A percentile compares a stretch with the other conserved stretches of the same genome.
Conservation (phyloP, 2,329 filamentous ascomycete species). For the Penicillium digitatum region DNA sequence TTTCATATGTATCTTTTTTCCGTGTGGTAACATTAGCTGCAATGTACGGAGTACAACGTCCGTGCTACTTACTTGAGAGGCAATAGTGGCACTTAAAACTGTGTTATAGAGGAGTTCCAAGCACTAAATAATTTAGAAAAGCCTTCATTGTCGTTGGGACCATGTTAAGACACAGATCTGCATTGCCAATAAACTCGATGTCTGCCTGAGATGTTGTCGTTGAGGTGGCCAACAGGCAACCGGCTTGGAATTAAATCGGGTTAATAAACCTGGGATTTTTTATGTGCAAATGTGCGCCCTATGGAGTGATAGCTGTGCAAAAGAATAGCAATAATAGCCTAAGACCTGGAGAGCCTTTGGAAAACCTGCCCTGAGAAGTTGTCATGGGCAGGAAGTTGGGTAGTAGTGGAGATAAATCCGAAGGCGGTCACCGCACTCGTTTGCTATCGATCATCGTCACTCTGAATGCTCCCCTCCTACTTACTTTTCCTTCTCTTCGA, state of each 20-base stretch:
- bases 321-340: not conserved
- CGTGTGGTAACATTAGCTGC: not conserved
- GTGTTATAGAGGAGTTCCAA: not conserved
- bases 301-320: not conserved
- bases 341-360: not conserved
- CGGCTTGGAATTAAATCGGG: not conserved
- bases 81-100: conserved; percentile 4
- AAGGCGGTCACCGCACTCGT: conserved; percentile 12
- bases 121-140: not conserved
- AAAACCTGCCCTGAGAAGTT: not conserved
- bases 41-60: not conserved
- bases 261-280: not conserved
- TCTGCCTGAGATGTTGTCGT: conserved; percentile 2
- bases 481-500: conserved; percentile 28
- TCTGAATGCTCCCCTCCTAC: conserved; percentile 13
- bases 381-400: not conserved
- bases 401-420: not conserved
- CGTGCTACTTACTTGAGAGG: conserved; percentile 1
- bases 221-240: not conserved
- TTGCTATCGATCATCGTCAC: conserved; percentile 12
- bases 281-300: not conserved
- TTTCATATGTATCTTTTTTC: not conserved
- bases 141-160: not conserved
- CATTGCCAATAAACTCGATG: not conserved
- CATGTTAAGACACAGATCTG: not conserved